Evolutionary conservation across 345 rosid species (phyloP), one percentile per base, ranked within the genome.

Genomic region (Mallotus nudiflorus): DNA sequence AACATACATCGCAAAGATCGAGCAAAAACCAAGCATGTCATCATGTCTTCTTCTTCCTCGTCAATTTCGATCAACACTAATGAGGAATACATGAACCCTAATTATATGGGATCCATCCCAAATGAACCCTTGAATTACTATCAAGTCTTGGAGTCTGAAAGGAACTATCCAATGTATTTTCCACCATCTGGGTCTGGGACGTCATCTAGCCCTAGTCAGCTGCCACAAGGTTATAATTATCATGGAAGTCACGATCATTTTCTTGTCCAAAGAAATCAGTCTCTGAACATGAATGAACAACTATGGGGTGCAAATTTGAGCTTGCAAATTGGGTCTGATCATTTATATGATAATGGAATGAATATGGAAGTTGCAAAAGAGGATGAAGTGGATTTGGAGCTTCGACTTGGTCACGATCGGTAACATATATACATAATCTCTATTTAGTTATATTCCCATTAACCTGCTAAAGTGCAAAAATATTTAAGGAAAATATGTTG

Each of bases 381-480:
- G 27, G 87, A 81, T 60, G 91, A 87, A 76, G 29, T 89, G 27
- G 96, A 93, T 83, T 86, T 91, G 87, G 91, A 93, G 86, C 98
- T 91, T 79, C 87, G 96, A 67, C 97, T 91, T 46, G 96, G 97
- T 62, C 80, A 81, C 50, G 73, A 76, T 74, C 85, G 75, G 3
- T 77, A 76, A 18, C 28, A n/a, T 22, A 15, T 6, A 7, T 20
- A 33, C 9, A 39, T 39, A 12, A 48, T 22, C 14, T 39, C 37
- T 20, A 40, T 61, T 3, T 14, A 18, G 16, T 0, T 8, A 14
- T 16, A 7, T 40, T 14, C 46, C 65, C 27, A 60, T 60, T 60
- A 60, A 35, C 46, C 37, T 45, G n/a, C n/a, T n/a, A n/a, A 63
- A 24, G 51, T 25, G 67, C 40, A 11, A 22, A 40, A n/a, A n/a